Evolutionary conservation across 257 asterid genomes (phyloP).

Genomic region (Osmanthus fragrans): DNA sequence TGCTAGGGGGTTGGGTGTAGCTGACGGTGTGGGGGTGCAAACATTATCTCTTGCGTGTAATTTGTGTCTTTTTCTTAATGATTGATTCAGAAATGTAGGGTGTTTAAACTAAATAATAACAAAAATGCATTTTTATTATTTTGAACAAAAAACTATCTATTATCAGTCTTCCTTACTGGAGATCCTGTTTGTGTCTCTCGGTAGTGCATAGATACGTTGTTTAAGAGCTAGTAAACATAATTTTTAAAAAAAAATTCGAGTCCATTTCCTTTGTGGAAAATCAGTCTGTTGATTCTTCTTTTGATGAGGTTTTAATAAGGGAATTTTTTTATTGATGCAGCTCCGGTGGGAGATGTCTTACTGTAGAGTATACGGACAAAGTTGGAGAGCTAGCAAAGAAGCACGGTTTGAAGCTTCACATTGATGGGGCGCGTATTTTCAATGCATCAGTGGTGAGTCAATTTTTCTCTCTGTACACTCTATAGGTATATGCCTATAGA

Average conservation of each 20-base stretch:
- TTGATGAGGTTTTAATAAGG: constrained; percentile 17
- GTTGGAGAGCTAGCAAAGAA: constrained; percentile 97
- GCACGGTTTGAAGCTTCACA: constrained; percentile 87
- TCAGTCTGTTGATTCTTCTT: not conserved
- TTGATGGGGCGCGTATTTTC: constrained; percentile 97
- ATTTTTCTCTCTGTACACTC: not conserved
- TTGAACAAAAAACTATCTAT: no score
- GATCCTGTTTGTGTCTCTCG: not conserved
- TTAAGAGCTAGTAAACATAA: not conserved
- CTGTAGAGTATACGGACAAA: constrained; percentile 78
- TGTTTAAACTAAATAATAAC: not conserved
- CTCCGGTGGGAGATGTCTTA: constrained; percentile 93
- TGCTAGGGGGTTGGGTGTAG: not conserved
- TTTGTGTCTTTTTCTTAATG: not conserved
- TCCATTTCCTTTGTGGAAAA: not conserved
- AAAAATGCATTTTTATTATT: not conserved
- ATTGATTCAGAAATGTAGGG: not conserved
- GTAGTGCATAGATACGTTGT: not conserved
- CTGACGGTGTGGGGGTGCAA: not conserved
- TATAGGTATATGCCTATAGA: not conserved
- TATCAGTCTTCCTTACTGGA: constrained; percentile 5
- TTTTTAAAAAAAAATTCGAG: no score
- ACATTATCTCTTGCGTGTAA: not conserved
- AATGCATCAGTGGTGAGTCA: constrained; percentile 89
- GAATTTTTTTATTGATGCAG: constrained; percentile 47